Percentiles rank a stretch among this genome's conserved stretches.
Conservation (phyloP, 768 basidiomycete species). For the Pulveroboletus sp. region DNA sequence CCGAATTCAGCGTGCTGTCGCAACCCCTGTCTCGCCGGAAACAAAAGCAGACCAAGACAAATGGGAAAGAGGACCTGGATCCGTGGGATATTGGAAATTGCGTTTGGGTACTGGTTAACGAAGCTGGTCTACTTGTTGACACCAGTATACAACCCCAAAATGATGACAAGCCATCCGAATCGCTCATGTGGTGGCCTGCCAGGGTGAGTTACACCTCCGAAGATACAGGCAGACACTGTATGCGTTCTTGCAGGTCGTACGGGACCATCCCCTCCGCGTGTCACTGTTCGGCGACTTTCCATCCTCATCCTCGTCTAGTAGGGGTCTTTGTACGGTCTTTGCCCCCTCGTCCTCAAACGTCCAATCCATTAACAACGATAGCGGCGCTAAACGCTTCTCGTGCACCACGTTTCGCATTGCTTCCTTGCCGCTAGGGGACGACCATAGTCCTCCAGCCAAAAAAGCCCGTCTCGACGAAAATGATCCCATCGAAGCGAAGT, state of each 20-base stretch:
- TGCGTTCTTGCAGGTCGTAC: conserved; percentile 20
- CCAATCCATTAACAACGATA: conserved; percentile 33
- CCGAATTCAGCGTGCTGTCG: conserved; percentile 12
- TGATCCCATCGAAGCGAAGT: conserved; percentile 34
- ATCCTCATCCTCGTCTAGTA: conserved; percentile 23
- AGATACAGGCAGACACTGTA: no score
- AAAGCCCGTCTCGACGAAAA: conserved; percentile 38
- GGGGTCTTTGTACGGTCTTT: conserved; percentile 25
- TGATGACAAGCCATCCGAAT: conserved; percentile 16
- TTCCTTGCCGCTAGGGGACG: conserved; percentile 5
- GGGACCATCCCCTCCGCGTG: conserved; percentile 25
- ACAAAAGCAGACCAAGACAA: conserved; percentile 12
- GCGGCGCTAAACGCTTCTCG: conserved; percentile 42
- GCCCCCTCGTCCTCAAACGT: conserved; percentile 40
- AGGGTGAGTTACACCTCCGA: no score
- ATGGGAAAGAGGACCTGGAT: neutral
- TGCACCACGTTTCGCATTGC: conserved; percentile 32
- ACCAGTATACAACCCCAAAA: conserved; percentile 23
- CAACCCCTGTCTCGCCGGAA: conserved; percentile 24
- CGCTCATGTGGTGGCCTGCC: no score
- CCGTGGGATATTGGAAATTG: conserved; percentile 34
- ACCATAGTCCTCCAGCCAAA: conserved; percentile 40
- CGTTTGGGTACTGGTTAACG: conserved; percentile 54
- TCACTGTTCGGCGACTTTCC: conserved; percentile 31
- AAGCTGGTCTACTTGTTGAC: conserved; percentile 34